Base-by-base conservation (phyloP, 2,329 filamentous ascomycete species). In the Ceratocystis papillata region DNA sequence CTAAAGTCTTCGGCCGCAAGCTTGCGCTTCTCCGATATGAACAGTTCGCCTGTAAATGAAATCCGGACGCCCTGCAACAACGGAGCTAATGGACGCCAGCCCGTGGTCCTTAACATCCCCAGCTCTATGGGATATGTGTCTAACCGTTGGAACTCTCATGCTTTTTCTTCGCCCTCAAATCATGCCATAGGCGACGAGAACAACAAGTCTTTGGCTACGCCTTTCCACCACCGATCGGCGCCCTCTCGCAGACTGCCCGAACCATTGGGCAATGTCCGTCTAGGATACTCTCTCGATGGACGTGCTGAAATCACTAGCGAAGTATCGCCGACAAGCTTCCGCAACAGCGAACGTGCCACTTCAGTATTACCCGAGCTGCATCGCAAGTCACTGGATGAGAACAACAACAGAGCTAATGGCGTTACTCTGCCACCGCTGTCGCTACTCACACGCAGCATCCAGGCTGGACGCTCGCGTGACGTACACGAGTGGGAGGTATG, bases 401-500 rank as follows among this genome's bases (percentile, higher is more conserved):
- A 67, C 22, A 83, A 84, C 70, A 93, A 88, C 73, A 86, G 87
- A 20, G 76, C 87, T 46, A 78, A 80, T 46, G 78, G 81, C 66
- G 76, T 83, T 68, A 85, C 81, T 3, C 77, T 85, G n/a, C 80
- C 81, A 28, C 80, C 81, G 62, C 81, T 83, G 67, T 81, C 81
- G 3, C 73, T 84, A 50, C 73, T 64, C 7, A 82, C 81, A 8
- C 77, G 75, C 71, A 74, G 77, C n/a, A 75, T 83, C 15, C 83
- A 63, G 20, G 64, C 81, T 22, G 89, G 89, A 65, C 83, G 93
- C 66, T 96, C 92, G 67, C 86, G 90, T 65, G 89, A 96, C 74
- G 89, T 91, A 20, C 86, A 91, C 63, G 89, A 88, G 5, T 96
- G 93, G 93, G 90, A 96, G 72, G 90, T 90, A 67, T 92, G 89